phyloP scores from a whole-genome alignment of 2,329 filamentous ascomycete species.

The Claviceps paspali region DNA sequence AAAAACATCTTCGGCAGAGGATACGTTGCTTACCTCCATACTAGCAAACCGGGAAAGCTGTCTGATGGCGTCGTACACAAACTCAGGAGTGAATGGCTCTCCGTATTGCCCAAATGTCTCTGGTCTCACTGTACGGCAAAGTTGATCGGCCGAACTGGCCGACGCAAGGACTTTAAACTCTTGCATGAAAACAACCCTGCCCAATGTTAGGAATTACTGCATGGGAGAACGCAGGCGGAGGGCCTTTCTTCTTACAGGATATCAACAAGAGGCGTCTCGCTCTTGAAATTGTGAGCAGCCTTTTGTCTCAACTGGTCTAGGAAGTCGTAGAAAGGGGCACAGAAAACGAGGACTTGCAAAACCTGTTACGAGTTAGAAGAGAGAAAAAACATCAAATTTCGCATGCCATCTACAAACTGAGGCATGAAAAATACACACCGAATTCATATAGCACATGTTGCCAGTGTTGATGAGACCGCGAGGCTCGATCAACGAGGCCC shows the following conservation, averaged over 20 bases:
- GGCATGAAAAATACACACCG: conserved; percentile 64
- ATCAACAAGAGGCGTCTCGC: conserved; percentile 83
- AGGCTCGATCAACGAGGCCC: conserved; percentile 75
- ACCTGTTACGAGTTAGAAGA: conserved; percentile 44
- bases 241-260: conserved; percentile 52
- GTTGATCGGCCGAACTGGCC: conserved; percentile 56
- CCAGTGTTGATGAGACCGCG: conserved; percentile 90
- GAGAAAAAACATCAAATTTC: background rate
- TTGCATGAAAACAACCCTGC: conserved; percentile 84
- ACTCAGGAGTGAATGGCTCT: conserved; percentile 82
- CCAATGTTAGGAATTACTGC: background rate
- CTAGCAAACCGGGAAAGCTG: conserved; percentile 75
- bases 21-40: conserved; percentile 55
- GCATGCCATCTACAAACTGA: background rate
- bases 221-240: background rate
- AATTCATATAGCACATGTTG: conserved; percentile 99
- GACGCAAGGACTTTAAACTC: conserved; percentile 80
- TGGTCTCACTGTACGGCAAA: conserved; percentile 59
- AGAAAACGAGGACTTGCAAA: conserved; percentile 89
- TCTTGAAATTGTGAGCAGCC: conserved; percentile 83
- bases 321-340: conserved; percentile 87
- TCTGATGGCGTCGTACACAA: conserved; percentile 86
- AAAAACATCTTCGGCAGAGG: background rate
- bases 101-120: conserved; percentile 82
- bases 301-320: conserved; percentile 73